These are phyloP conservation scores for Mortierella alpina DNA, from an alignment of 192 early-diverging fungal species.

Conservation along the genomic window DNA sequence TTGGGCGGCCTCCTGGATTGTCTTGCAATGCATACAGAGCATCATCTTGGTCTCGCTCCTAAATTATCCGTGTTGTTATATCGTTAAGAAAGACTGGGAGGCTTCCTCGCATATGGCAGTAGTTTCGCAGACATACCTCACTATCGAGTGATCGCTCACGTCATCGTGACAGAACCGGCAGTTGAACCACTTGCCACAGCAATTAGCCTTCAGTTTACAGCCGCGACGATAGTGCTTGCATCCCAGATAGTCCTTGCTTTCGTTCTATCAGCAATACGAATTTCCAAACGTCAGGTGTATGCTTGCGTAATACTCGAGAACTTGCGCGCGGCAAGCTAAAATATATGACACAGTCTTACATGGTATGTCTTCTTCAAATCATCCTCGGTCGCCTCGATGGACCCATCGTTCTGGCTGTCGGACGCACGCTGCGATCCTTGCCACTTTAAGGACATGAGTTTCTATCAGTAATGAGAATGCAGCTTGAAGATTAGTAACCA, in stretches of 20 bases:
- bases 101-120: neutral
- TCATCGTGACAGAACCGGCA: conserved; percentile 91
- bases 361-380: conserved; percentile 63
- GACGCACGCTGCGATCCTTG: conserved; percentile 5
- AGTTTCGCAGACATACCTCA: conserved; percentile 59
- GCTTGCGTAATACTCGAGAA: no score
- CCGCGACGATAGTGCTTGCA: conserved; percentile 86
- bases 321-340: neutral
- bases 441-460: conserved; percentile 50
- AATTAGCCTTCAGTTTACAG: conserved; percentile 81
- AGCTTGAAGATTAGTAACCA: no score
- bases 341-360: conserved; percentile 33
- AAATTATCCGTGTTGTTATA: neutral
- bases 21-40: conserved; percentile 93
- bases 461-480: conserved; percentile 18
- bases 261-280: conserved; percentile 57
- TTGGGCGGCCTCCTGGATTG: conserved; percentile 82
- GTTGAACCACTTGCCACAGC: conserved; percentile 83
- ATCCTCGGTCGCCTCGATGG: conserved; percentile 52
- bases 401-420: conserved; percentile 11
- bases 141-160: conserved; percentile 77
- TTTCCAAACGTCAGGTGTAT: no score
- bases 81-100: neutral
- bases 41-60: conserved; percentile 75
- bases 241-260: conserved; percentile 66